These are phyloP conservation scores for Smallanthus sonchifolius DNA, from an alignment of 129 eudicot genomes.

Conservation along the genomic window DNA sequence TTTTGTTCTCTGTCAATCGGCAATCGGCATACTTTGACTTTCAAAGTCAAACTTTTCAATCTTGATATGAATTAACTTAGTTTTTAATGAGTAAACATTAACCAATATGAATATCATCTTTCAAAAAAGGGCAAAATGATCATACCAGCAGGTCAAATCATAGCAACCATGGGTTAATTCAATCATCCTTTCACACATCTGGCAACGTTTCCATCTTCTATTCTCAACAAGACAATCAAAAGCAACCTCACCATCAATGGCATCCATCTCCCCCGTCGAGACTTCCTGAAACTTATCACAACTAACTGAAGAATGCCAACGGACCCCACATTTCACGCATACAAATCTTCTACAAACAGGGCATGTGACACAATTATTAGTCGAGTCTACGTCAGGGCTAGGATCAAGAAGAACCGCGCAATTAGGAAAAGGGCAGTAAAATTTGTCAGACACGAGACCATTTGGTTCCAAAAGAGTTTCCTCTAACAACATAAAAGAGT, in stretches of 20 bases:
- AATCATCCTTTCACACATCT: slow-evolving; percentile 59
- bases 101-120: not conserved
- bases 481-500: slow-evolving; percentile 49
- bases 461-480: slow-evolving; percentile 40
- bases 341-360: slow-evolving; percentile 57
- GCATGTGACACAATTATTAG: slow-evolving; percentile 44
- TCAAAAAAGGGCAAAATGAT: not conserved
- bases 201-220: slow-evolving; percentile 60
- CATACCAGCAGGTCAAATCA: slow-evolving; percentile 72
- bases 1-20: not conserved
- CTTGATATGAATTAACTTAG: not conserved
- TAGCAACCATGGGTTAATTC: slow-evolving; percentile 59
- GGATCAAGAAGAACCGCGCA: slow-evolving; percentile 61
- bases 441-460: slow-evolving; percentile 21
- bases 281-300: slow-evolving; percentile 54
- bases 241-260: slow-evolving; percentile 23
- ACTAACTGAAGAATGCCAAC: slow-evolving; percentile 63
- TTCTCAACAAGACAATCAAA: slow-evolving; percentile 35
- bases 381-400: slow-evolving; percentile 37
- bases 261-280: slow-evolving; percentile 27
- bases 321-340: slow-evolving; percentile 67
- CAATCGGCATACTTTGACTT: not conserved
- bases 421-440: slow-evolving; percentile 53
- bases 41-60: not conserved
- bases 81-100: not conserved